These are phyloP conservation scores for Neofusicoccum kwambonambiense DNA, from an alignment of 2,329 filamentous ascomycete genomes.

Conservation along the genomic window DNA sequence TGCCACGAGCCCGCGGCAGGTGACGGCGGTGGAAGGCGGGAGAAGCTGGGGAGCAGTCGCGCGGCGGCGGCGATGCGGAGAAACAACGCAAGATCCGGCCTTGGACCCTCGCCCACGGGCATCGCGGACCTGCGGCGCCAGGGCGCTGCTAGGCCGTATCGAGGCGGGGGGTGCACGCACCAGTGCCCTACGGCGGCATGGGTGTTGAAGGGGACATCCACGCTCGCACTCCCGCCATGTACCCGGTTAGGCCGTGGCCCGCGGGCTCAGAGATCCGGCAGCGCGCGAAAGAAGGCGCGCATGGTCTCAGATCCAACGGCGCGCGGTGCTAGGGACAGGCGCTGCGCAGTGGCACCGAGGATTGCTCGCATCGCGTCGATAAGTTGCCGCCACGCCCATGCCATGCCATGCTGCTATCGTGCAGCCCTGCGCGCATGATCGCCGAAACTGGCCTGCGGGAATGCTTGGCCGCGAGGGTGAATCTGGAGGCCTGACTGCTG, in stretches of 20 bases:
- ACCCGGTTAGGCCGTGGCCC: not conserved
- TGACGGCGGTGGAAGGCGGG: not conserved
- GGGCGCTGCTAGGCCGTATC: conserved; percentile 1
- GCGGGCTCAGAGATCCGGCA: conserved; percentile 1
- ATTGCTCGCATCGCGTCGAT: conserved; percentile 7
- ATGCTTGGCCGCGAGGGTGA: not conserved
- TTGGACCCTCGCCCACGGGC: not conserved
- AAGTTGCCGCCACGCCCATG: conserved; percentile 1
- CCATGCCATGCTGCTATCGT: not conserved
- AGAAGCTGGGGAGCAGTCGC: not conserved
- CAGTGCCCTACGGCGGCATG: conserved; percentile 5
- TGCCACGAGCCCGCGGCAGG: not conserved
- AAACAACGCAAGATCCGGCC: not conserved
- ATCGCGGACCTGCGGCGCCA: conserved; percentile 14
- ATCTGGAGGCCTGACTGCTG: conserved; percentile 3
- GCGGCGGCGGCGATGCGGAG: conserved; percentile 10
- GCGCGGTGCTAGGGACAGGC: not conserved
- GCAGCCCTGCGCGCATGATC: conserved; percentile 3
- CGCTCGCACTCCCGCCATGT: conserved; percentile 3
- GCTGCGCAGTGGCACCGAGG: not conserved
- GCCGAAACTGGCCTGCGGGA: not conserved
- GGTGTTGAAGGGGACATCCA: conserved; percentile 5
- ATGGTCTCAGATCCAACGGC: conserved; percentile 12
- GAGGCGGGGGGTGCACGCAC: conserved; percentile 5
- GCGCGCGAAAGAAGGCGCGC: not conserved